These are phyloP conservation scores for Trifolium repens DNA, from an alignment of 306 rosid species.

Conservation along the genomic window DNA sequence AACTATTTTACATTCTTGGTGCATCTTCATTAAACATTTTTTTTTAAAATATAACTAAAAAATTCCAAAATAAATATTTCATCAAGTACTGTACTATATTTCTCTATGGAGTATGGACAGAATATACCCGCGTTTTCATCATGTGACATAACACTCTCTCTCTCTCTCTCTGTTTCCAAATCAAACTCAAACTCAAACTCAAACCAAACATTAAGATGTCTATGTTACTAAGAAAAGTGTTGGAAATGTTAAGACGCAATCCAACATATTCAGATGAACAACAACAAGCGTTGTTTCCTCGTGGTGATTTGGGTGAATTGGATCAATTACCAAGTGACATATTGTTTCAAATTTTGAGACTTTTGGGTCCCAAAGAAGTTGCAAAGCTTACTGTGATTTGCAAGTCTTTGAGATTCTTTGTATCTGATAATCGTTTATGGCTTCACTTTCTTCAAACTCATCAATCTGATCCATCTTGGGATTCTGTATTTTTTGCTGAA, in stretches of 20 bases:
- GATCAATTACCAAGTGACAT: conserved; percentile 71
- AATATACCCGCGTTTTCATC: neutral
- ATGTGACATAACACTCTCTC: neutral
- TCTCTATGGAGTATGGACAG: too few relatives aligned
- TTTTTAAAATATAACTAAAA: too few relatives aligned
- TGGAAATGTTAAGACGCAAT: conserved; percentile 49
- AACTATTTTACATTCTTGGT: too few relatives aligned
- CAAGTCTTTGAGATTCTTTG: conserved; percentile 55
- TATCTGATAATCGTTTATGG: conserved; percentile 65
- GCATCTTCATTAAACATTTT: too few relatives aligned
- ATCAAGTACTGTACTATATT: too few relatives aligned
- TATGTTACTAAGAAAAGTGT: conserved; percentile 59
- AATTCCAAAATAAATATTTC: too few relatives aligned
- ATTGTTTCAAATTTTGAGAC: conserved; percentile 56
- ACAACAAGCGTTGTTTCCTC: neutral
- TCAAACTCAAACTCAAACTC: neutral
- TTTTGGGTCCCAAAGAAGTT: conserved; percentile 74
- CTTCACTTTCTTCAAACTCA: conserved; percentile 58
- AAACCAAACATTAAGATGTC: conserved; percentile 43
- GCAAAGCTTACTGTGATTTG: conserved; percentile 53
- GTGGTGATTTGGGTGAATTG: conserved; percentile 49
- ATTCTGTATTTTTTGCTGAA: conserved; percentile 67
- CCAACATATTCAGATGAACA: neutral
- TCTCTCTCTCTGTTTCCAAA: conserved; percentile 11
- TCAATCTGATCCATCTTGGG: conserved; percentile 54